Evolutionary conservation across 495 filamentous ascomycete species (phyloP).

Genomic region (Lindgomyces ingoldianus): DNA sequence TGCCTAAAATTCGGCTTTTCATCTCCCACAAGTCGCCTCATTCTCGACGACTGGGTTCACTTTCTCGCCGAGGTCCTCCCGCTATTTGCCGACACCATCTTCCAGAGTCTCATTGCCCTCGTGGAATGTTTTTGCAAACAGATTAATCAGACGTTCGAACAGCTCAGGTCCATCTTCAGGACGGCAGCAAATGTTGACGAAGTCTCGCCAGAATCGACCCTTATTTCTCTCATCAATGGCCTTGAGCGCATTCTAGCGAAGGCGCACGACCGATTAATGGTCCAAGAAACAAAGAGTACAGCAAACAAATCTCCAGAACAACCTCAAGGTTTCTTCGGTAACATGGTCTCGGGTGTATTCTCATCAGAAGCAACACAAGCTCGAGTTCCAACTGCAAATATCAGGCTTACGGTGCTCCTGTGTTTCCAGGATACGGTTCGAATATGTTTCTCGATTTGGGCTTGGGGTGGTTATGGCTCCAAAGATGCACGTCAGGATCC

Average conservation of each 20-base stretch:
- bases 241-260: constrained; percentile 86
- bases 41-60: constrained; percentile 86
- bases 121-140: constrained; percentile 85
- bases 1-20: constrained; percentile 82
- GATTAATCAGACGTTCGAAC: constrained; percentile 66
- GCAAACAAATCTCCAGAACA: constrained; percentile 78
- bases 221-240: constrained; percentile 79
- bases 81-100: constrained; percentile 76
- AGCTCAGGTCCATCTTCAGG: constrained; percentile 60
- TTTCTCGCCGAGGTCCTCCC: constrained; percentile 85
- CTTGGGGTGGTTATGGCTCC: constrained; percentile 73
- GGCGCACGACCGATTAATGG: constrained; percentile 79
- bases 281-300: constrained; percentile 69
- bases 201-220: constrained; percentile 62
- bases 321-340: constrained; percentile 89
- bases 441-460: constrained; percentile 91
- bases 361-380: constrained; percentile 72
- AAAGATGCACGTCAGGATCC: constrained; percentile 60
- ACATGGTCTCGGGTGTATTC: constrained; percentile 94
- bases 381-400: constrained; percentile 82
- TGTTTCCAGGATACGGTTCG: constrained; percentile 94
- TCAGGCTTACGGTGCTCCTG: constrained; percentile 87
- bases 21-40: constrained; percentile 68
- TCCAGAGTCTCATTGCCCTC: constrained; percentile 84
- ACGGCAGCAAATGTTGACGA: constrained; percentile 33